Percentiles rank a stretch among this genome's conserved stretches.
These are phyloP conservation scores for Pleurotus ostreatus DNA, from an alignment of 768 basidiomycete species.

Conservation along the genomic window DNA sequence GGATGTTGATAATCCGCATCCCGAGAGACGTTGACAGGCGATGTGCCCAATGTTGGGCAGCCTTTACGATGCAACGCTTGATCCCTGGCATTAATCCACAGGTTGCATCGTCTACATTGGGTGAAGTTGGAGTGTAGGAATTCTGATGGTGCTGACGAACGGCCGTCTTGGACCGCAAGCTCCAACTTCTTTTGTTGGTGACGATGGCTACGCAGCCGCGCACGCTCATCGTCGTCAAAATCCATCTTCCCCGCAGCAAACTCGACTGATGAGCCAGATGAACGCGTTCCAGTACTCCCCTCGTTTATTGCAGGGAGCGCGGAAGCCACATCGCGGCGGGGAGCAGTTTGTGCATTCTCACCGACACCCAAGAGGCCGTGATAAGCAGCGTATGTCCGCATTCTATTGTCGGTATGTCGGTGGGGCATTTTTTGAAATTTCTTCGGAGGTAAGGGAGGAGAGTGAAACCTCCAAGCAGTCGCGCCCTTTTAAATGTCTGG, in stretches of 20 bases:
- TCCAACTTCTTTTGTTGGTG: constrained; percentile 7
- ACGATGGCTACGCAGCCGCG: constrained; percentile 2
- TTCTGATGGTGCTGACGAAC: background rate
- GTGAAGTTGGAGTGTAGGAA: constrained; percentile 3
- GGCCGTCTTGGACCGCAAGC: background rate
- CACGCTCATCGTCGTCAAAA: constrained; percentile 4
- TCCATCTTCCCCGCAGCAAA: constrained; percentile 3
- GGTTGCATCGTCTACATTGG: constrained; percentile 5
- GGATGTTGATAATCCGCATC: constrained; percentile 1
- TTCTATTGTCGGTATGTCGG: background rate
- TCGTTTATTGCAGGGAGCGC: constrained; percentile 2
- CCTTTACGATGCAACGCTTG: constrained; percentile 8
- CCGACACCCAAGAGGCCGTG: constrained; percentile 8
- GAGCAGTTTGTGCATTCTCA: constrained; percentile 3
- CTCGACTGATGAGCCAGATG: constrained; percentile 3
- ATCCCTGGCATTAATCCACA: constrained; percentile 7
- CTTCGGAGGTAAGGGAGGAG: background rate
- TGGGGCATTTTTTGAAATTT: constrained; percentile 8
- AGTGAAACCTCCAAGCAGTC: background rate
- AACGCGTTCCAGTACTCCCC: constrained; percentile 3
- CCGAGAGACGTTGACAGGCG: constrained; percentile 2
- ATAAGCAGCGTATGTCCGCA: background rate
- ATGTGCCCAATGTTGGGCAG: constrained; percentile 3
- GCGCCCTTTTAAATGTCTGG: constrained; percentile 3
- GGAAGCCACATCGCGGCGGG: constrained; percentile 2